These are phyloP conservation scores for Phoma sp. DNA, from an alignment of 2,329 filamentous ascomycete genomes.

Conservation along the genomic window DNA sequence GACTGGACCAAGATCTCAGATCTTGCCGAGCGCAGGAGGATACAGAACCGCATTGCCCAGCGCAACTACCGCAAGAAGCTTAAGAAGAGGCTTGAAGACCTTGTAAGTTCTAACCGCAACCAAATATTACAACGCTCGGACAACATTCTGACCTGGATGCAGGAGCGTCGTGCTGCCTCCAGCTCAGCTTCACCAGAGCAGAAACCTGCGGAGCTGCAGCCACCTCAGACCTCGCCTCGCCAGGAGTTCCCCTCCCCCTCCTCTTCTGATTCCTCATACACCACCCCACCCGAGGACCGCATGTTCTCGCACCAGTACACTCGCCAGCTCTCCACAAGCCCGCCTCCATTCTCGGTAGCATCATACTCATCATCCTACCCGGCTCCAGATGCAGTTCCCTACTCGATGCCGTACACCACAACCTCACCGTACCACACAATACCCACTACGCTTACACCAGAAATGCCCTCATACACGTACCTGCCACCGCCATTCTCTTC, in stretches of 20 bases:
- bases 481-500: conserved; percentile 59
- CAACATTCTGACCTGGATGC: conserved; percentile 23
- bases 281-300: conserved; percentile 66
- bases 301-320: conserved; percentile 71
- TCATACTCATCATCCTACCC: conserved; percentile 71
- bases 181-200: conserved; percentile 66
- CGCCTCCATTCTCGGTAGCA: conserved; percentile 63
- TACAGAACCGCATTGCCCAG: conserved; percentile 97
- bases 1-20: conserved; percentile 99
- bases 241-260: conserved; percentile 46
- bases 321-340: conserved; percentile 72
- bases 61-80: conserved; percentile 97
- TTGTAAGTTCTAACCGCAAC: conserved; percentile 47
- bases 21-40: conserved; percentile 88
- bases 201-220: conserved; percentile 60
- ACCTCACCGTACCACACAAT: conserved; percentile 48
- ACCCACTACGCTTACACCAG: conserved; percentile 45
- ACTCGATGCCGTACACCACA: conserved; percentile 61
- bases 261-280: conserved; percentile 46
- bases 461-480: conserved; percentile 58
- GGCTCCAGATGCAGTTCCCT: conserved; percentile 68
- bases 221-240: conserved; percentile 43
- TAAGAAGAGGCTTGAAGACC: conserved; percentile 85
- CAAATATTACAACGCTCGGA: conserved; percentile 17
- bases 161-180: conserved; percentile 74